A percentile compares a stretch with the other conserved stretches of the same genome.
Evolutionary conservation across 371 early-diverging fungal species (phyloP).

Genomic region (Mortierella sp.): DNA sequence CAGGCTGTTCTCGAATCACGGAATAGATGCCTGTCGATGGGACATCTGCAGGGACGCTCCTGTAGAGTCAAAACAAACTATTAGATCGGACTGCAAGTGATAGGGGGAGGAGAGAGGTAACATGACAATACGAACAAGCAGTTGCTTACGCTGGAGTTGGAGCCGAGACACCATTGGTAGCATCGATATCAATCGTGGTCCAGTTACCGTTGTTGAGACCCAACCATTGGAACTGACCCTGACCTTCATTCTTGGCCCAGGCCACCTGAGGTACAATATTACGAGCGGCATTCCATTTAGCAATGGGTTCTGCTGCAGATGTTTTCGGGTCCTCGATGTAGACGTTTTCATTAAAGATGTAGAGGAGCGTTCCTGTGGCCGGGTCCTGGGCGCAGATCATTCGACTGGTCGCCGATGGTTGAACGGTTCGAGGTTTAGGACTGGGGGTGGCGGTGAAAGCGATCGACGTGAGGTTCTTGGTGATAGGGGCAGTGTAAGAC

Average conservation of each 20-base stretch:
- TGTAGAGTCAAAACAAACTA: background rate
- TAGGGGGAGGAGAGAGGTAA: slow-evolving; percentile 2
- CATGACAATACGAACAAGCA: background rate
- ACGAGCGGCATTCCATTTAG: slow-evolving; percentile 22
- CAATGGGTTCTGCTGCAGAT: slow-evolving; percentile 18
- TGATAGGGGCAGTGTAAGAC: slow-evolving; percentile 23
- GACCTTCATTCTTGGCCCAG: slow-evolving; percentile 6
- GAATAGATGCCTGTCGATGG: slow-evolving; percentile 15
- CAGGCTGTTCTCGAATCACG: slow-evolving; percentile 12
- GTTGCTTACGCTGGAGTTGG: slow-evolving; percentile 28
- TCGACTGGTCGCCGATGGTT: slow-evolving; percentile 19
- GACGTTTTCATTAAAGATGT: slow-evolving; percentile 45
- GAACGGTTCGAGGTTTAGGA: background rate
- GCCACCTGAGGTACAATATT: slow-evolving; percentile 18
- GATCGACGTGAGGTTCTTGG: background rate
- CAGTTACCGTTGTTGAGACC: slow-evolving; percentile 29
- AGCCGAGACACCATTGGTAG: slow-evolving; percentile 23
- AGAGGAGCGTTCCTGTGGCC: slow-evolving; percentile 27
- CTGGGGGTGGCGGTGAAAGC: slow-evolving; percentile 9
- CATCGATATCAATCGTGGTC: slow-evolving; percentile 19
- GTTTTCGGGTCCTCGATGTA: slow-evolving; percentile 28
- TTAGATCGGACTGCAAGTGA: background rate
- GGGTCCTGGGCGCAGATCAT: slow-evolving; percentile 40
- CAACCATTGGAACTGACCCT: slow-evolving; percentile 48
- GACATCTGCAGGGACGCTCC: slow-evolving; percentile 21